A percentile compares a stretch with the other conserved stretches of the same genome.
Conservation (phyloP, 441 rosid species). For the Biscutella laevigata region DNA sequence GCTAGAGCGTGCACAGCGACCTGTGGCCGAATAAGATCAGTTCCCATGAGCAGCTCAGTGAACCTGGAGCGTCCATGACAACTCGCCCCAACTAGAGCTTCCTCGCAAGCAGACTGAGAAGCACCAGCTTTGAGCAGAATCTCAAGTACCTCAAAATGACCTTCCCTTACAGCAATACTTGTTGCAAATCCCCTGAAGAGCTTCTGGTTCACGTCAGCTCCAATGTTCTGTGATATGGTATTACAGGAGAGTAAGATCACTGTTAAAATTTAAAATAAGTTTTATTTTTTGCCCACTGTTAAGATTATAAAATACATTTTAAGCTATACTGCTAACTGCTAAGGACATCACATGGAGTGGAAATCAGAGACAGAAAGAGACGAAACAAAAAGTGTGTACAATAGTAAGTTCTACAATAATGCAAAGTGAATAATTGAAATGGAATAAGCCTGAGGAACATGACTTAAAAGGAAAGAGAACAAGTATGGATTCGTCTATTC, state of each 20-base stretch:
- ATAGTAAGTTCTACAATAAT: slow-evolving; percentile 18
- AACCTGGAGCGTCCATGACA: slow-evolving; percentile 61
- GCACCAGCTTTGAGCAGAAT: slow-evolving; percentile 86
- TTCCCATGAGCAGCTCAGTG: slow-evolving; percentile 64
- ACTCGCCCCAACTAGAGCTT: slow-evolving; percentile 78
- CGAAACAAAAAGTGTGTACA: neutral
- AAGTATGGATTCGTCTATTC: slow-evolving; percentile 28
- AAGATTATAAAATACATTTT: too few species aligned
- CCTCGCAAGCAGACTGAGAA: slow-evolving; percentile 89
- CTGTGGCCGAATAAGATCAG: slow-evolving; percentile 83
- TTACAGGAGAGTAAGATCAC: slow-evolving; percentile 14
- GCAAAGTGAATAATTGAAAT: slow-evolving; percentile 20
- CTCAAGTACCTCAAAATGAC: slow-evolving; percentile 69
- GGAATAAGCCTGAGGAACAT: too few species aligned
- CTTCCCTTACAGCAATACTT: slow-evolving; percentile 88
- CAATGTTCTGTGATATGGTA: slow-evolving; percentile 49
- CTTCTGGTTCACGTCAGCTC: slow-evolving; percentile 94
- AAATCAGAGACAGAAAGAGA: slow-evolving; percentile 12
- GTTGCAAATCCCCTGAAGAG: slow-evolving; percentile 86
- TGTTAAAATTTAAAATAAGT: neutral
- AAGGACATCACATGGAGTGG: slow-evolving; percentile 12
- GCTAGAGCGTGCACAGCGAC: slow-evolving; percentile 86
- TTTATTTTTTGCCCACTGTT: too few species aligned
- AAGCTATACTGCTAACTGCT: neutral
- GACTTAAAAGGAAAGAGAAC: slow-evolving; percentile 21